A percentile compares a stretch with the other conserved stretches of the same genome.
Conservation (phyloP, 371 early-diverging fungal genomes). For the Syncephalastrum racemosum region DNA sequence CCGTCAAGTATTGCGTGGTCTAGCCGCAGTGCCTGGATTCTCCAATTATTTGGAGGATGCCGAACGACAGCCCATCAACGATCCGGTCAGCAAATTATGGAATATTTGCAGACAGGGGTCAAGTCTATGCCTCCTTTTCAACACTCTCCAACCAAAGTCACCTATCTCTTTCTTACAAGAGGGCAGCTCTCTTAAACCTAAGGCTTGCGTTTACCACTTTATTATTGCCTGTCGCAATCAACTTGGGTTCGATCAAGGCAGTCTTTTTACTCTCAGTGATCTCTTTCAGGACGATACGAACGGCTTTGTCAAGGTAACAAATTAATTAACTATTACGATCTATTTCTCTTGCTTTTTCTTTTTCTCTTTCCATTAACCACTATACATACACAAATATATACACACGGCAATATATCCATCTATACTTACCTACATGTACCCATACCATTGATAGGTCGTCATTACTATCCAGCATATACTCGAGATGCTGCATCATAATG, state of each 20-base stretch:
- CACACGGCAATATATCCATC: background rate
- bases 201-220: constrained; percentile 78
- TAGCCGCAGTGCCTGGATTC: constrained; percentile 61
- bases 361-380: constrained; percentile 1
- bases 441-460: constrained; percentile 35
- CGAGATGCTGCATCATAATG: constrained; percentile 30
- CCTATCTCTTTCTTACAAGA: constrained; percentile 47
- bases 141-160: constrained; percentile 63
- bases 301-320: constrained; percentile 87
- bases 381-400: too few relatives aligned
- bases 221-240: constrained; percentile 75
- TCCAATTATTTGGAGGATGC: constrained; percentile 40
- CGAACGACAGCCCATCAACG: constrained; percentile 23
- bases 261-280: constrained; percentile 82
- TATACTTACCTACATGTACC: background rate
- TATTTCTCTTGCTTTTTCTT: background rate
- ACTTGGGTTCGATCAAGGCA: constrained; percentile 66
- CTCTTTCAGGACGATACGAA: constrained; percentile 92
- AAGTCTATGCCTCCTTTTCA: constrained; percentile 82
- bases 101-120: constrained; percentile 85
- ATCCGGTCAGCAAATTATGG: constrained; percentile 89
- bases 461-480: constrained; percentile 35
- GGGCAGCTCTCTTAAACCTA: constrained; percentile 58
- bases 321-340: too few relatives aligned
- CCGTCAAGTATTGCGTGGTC: constrained; percentile 56